Conservation (phyloP, 441 rosid species). For the Pelargonium citronellum region DNA sequence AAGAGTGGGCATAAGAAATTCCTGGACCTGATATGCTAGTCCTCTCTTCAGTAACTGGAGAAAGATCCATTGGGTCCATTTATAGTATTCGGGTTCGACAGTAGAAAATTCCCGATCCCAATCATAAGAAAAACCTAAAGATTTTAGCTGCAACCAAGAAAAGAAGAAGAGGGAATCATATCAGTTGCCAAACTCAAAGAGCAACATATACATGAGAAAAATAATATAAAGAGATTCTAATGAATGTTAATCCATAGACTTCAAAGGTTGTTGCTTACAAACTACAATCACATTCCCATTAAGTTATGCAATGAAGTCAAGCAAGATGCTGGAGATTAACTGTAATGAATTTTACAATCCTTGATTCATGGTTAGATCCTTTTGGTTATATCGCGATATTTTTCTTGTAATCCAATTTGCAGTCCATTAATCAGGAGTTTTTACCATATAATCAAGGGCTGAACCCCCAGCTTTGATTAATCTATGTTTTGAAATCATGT, state of each 20-base stretch:
- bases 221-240: not conserved
- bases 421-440: not conserved
- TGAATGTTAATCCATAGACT: not conserved
- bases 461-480: not conserved
- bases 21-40: slow-evolving; percentile 83
- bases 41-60: slow-evolving; percentile 94
- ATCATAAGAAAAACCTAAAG: slow-evolving; percentile 86
- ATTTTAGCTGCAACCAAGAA: slow-evolving; percentile 63
- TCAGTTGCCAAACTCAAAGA: not conserved
- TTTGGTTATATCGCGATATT: not conserved
- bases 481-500: not conserved
- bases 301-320: slow-evolving; percentile 2
- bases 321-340: slow-evolving; percentile 1
- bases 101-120: slow-evolving; percentile 97
- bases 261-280: not conserved
- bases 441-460: not conserved
- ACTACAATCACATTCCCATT: not conserved
- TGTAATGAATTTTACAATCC: not conserved
- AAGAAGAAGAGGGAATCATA: not conserved
- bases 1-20: slow-evolving; percentile 21
- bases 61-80: slow-evolving; percentile 98
- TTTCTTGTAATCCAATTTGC: not conserved
- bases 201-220: not conserved
- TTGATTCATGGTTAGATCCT: not conserved
- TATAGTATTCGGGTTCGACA: slow-evolving; percentile 79